phyloP scores from a whole-genome alignment of 441 rosid species.

The Geranium incanum region DNA sequence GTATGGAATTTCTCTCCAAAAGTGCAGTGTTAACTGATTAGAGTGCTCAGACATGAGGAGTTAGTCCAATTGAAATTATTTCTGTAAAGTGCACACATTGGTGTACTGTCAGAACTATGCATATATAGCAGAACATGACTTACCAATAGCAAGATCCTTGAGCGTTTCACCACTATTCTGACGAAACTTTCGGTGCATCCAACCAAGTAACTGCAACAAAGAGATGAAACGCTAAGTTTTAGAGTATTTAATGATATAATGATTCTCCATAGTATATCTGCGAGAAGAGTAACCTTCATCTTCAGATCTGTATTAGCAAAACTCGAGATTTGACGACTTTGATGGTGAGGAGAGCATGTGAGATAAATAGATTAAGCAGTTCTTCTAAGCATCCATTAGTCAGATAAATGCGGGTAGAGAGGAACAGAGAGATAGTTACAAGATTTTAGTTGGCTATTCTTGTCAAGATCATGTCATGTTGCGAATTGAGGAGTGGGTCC shows the following conservation, averaged over 20 bases:
- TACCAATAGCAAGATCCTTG: conserved; percentile 60
- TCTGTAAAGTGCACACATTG: neutral
- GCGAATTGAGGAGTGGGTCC: conserved; percentile 43
- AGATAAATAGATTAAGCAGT: conserved; percentile 21
- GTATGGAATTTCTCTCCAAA: no score
- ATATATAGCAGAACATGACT: conserved; percentile 17
- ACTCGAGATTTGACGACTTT: conserved; percentile 18
- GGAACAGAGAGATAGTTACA: conserved; percentile 59
- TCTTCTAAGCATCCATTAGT: conserved; percentile 17
- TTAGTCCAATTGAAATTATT: no score
- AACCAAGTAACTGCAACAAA: conserved; percentile 61
- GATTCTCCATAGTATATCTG: neutral
- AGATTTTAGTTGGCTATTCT: conserved; percentile 34
- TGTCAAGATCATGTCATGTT: conserved; percentile 45
- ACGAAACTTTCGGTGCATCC: conserved; percentile 78
- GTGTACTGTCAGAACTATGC: conserved; percentile 1
- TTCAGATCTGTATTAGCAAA: conserved; percentile 21
- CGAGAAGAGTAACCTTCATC: conserved; percentile 43
- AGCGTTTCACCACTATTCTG: conserved; percentile 47
- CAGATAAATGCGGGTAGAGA: conserved; percentile 36
- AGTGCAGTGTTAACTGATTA: no score
- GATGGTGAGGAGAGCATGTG: conserved; percentile 16
- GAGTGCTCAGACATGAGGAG: no score
- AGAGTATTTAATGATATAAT: neutral
- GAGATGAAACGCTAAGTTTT: conserved; percentile 13